phyloP scores from a whole-genome alignment of 1,284 basidiomycete genomes.

The Pyrrhoderma noxium region DNA sequence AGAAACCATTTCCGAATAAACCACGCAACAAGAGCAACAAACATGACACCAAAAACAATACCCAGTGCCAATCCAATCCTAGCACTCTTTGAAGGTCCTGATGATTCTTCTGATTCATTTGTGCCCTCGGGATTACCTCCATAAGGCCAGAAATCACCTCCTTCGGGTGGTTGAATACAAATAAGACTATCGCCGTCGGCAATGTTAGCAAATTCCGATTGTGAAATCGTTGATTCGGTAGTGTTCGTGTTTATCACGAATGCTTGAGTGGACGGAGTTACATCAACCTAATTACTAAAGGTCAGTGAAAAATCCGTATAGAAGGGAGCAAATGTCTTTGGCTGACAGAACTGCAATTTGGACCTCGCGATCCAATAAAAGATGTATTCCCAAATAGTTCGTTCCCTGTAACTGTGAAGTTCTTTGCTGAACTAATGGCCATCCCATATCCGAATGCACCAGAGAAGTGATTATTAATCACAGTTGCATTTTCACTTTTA shows the following conservation, averaged over 20 bases:
- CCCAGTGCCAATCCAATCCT: conserved; percentile 50
- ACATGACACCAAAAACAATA: conserved; percentile 40
- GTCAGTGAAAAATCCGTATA: background rate
- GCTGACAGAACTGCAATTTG: conserved; percentile 50
- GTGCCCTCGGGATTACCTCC: conserved; percentile 41
- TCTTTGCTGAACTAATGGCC: conserved; percentile 53
- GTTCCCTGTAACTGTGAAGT: conserved; percentile 66
- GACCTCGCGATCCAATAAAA: conserved; percentile 66
- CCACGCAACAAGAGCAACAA: conserved; percentile 36
- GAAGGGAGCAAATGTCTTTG: background rate
- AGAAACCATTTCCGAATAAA: conserved; percentile 41
- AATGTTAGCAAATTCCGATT: conserved; percentile 45
- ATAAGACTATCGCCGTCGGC: conserved; percentile 50
- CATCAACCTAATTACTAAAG: conserved; percentile 27
- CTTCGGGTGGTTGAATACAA: conserved; percentile 57
- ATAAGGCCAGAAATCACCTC: conserved; percentile 69
- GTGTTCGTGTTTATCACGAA: conserved; percentile 51
- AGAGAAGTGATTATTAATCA: conserved; percentile 58
- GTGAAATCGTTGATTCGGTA: conserved; percentile 36
- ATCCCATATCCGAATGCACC: conserved; percentile 71
- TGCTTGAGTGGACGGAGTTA: conserved; percentile 45
- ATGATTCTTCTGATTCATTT: conserved; percentile 18
- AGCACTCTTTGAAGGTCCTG: conserved; percentile 28
- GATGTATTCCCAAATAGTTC: conserved; percentile 61
- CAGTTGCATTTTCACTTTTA: conserved; percentile 50